phyloP scores from a whole-genome alignment of 495 filamentous ascomycete species.

The Glonium stellatum region DNA sequence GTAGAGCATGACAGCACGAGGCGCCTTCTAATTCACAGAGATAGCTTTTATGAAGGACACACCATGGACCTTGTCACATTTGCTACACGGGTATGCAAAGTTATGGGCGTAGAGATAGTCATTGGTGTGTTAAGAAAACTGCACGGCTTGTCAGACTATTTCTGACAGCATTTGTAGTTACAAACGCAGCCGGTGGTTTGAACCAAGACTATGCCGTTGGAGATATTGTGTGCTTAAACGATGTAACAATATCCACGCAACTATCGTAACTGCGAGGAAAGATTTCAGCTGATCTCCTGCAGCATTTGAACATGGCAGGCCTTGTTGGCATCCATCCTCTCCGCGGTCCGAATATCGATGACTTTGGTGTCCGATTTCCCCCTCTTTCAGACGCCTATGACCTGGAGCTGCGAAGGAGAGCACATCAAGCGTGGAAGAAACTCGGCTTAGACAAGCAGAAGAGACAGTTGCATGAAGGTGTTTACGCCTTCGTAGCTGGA shows the following conservation, averaged over 20 bases:
- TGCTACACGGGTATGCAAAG: conserved; percentile 62
- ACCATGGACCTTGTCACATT: conserved; percentile 62
- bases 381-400: conserved; percentile 73
- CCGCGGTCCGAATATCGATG: conserved; percentile 61
- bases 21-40: conserved; percentile 5
- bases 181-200: conserved; percentile 70
- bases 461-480: conserved; percentile 59
- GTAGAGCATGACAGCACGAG: background rate
- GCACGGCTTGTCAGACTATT: background rate
- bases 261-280: background rate
- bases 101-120: conserved; percentile 57
- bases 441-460: conserved; percentile 38
- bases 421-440: conserved; percentile 56
- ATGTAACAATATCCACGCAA: conserved; percentile 40
- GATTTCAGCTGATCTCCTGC: background rate
- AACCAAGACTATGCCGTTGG: conserved; percentile 63
- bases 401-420: conserved; percentile 53
- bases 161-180: conserved; percentile 43
- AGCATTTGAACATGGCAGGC: conserved; percentile 67
- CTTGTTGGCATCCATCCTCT: conserved; percentile 62
- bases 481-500: conserved; percentile 68
- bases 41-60: conserved; percentile 72
- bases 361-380: conserved; percentile 65
- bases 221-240: conserved; percentile 66
- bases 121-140: conserved; percentile 42